Base-by-base conservation (phyloP, 1,139 yeast species). In the Yamadazyma atlantica region DNA sequence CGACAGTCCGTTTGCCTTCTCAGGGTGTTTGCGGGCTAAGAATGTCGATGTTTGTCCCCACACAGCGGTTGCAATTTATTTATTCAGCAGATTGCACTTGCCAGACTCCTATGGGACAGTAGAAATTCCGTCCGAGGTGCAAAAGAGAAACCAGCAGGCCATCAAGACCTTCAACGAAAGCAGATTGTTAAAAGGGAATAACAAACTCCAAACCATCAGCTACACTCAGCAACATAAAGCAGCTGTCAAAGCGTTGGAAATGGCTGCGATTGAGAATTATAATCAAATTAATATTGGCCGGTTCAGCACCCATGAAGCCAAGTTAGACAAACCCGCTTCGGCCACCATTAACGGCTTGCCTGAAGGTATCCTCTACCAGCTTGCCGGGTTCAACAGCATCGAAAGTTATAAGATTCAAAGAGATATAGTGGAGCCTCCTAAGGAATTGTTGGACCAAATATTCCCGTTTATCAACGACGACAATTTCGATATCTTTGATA, bases 41-140 rank as follows among this genome's bases (percentile, higher is more conserved):
- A 46, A 51, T 39, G 51, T 62, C 21, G 64, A 62, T 44, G 48
- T 52, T 32, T 65, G 71, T 44, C 62, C 64, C 9, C 64, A 58
- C 37, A 48, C 60, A 10, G 57, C 64, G 1, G 40, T 64, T 4
- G 53, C 65, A 2, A 50, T 58, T 11, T 65, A 64, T 38, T 49
- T 64, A 18, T 65, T 64, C 34, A 45, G 53, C 28, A 35, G 68
- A 26, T 58, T 62, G 34, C 69, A 65, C 38, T 48, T 62, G 9
- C 57, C 62, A 2, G 65, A 62, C 41, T 11, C 25, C 2, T 15
- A 26, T 11, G 41, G 38, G 11, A 10, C 21, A 7, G 22, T 22
- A 11, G 40, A 34, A 15, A 45, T 40, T 4, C 38, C 41, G 12
- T 38, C 42, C 5, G 48, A 47, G 9, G 36, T 41, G 13, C 38